A percentile compares a stretch with the other conserved stretches of the same genome.
These are phyloP conservation scores for Singerocomus inundabilis DNA, from an alignment of 1,284 basidiomycete species.

Conservation along the genomic window DNA sequence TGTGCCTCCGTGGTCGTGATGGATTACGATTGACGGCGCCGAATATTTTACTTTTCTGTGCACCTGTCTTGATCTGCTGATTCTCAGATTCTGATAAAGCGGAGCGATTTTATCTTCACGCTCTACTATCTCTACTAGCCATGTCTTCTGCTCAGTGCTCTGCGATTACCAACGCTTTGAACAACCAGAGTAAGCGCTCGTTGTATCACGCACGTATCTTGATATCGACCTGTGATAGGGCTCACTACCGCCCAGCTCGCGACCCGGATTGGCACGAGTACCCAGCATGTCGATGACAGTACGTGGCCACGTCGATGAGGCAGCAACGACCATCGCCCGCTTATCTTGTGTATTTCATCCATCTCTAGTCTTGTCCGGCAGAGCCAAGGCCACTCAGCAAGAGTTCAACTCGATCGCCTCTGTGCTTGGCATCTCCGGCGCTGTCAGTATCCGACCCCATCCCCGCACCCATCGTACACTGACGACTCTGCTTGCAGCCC, in stretches of 20 bases:
- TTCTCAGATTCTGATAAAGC: slow-evolving; percentile 15
- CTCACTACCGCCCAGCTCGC: slow-evolving; percentile 50
- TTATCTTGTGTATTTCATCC: not conserved
- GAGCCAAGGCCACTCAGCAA: slow-evolving; percentile 40
- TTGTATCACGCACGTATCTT: not conserved
- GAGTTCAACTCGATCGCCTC: slow-evolving; percentile 55
- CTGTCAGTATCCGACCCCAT: slow-evolving; percentile 11
- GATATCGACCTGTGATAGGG: slow-evolving; percentile 35
- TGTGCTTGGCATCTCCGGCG: slow-evolving; percentile 42
- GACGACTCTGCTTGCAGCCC: slow-evolving; percentile 1
- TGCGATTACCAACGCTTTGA: slow-evolving; percentile 55
- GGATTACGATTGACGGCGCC: not conserved
- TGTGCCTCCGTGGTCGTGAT: not conserved
- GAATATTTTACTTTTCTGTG: slow-evolving; percentile 3
- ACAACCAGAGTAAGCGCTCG: slow-evolving; percentile 41
- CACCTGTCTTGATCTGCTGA: slow-evolving; percentile 18
- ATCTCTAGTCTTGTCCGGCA: slow-evolving; percentile 52
- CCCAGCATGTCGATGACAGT: slow-evolving; percentile 55
- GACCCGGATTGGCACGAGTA: slow-evolving; percentile 36
- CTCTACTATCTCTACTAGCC: slow-evolving; percentile 35
- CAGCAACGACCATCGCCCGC: not conserved
- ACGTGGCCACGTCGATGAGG: slow-evolving; percentile 21
- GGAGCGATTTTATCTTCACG: not conserved
- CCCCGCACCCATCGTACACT: not conserved
- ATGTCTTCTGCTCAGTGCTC: slow-evolving; percentile 43